Conservation (phyloP, 345 rosid genomes). For the Brassica carinata region DNA sequence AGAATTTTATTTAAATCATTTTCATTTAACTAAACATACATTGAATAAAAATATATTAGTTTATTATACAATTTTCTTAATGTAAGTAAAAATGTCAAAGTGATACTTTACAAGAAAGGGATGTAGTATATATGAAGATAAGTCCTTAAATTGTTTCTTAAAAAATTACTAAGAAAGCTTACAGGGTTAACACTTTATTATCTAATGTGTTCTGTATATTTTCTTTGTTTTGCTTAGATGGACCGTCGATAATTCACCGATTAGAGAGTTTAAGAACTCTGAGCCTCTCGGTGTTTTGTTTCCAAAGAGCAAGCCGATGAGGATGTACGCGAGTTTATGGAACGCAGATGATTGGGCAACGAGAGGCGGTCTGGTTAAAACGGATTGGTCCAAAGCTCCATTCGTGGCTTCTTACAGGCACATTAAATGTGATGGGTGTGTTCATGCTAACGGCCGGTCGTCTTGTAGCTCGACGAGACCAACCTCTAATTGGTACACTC, state of each 20-base stretch:
- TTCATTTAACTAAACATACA: too few relatives aligned
- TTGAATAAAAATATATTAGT: too few relatives aligned
- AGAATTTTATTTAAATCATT: too few relatives aligned
- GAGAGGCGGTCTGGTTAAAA: constrained; percentile 60
- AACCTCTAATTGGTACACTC: constrained; percentile 44
- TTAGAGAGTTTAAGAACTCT: constrained; percentile 60
- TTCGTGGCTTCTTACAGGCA: constrained; percentile 46
- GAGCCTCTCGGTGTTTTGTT: constrained; percentile 52
- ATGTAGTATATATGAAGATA: not conserved
- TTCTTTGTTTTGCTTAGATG: constrained; percentile 32
- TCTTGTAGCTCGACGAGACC: constrained; percentile 41
- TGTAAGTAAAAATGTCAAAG: too few relatives aligned
- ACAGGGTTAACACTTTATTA: not conserved
- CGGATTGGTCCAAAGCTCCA: constrained; percentile 59
- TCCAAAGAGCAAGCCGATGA: constrained; percentile 68
- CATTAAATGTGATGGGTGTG: constrained; percentile 44
- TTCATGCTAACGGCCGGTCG: constrained; percentile 33
- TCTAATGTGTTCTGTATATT: not conserved
- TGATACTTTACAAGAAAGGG: too few relatives aligned
- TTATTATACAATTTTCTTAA: too few relatives aligned
- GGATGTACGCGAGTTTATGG: constrained; percentile 60
- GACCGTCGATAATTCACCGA: constrained; percentile 58
- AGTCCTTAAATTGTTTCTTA: not conserved
- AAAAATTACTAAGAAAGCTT: not conserved
- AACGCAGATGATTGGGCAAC: constrained; percentile 72